Conservation (phyloP, 495 filamentous ascomycete species). For the Lepidopterella palustris region DNA sequence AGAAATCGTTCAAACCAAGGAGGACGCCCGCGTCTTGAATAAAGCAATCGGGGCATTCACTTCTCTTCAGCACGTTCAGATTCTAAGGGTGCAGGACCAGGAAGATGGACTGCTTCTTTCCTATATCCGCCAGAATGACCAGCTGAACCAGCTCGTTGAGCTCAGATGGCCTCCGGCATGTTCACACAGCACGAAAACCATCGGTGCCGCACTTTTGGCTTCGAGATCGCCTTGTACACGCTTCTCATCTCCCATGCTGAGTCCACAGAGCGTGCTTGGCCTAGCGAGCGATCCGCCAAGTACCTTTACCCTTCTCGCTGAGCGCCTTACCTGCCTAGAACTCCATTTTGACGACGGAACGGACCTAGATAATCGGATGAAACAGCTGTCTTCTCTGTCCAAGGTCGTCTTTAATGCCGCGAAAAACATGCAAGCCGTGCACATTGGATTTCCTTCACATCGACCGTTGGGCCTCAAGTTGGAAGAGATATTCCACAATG, state of each 20-base stretch:
- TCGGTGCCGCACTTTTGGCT: slow-evolving; percentile 51
- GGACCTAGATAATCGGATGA: slow-evolving; percentile 51
- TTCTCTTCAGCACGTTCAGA: slow-evolving; percentile 57
- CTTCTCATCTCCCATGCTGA: slow-evolving; percentile 60
- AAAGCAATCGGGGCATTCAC: slow-evolving; percentile 53
- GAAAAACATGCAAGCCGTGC: slow-evolving; percentile 55
- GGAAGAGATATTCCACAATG: slow-evolving; percentile 56
- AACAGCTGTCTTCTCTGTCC: slow-evolving; percentile 49
- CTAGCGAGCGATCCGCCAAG: slow-evolving; percentile 44
- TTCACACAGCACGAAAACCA: slow-evolving; percentile 52
- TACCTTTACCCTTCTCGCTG: slow-evolving; percentile 47
- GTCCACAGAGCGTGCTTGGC: slow-evolving; percentile 50
- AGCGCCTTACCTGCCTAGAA: slow-evolving; percentile 47
- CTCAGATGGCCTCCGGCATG: slow-evolving; percentile 60
- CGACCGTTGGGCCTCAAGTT: slow-evolving; percentile 51
- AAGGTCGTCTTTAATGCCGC: slow-evolving; percentile 52
- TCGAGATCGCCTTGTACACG: slow-evolving; percentile 50
- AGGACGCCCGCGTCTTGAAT: slow-evolving; percentile 45
- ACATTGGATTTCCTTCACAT: slow-evolving; percentile 57
- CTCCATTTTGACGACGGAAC: slow-evolving; percentile 50
- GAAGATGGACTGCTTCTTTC: slow-evolving; percentile 49
- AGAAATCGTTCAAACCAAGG: slow-evolving; percentile 37
- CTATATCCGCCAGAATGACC: slow-evolving; percentile 36
- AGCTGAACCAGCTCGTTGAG: slow-evolving; percentile 35
- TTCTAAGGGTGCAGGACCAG: slow-evolving; percentile 56